These are phyloP conservation scores for Globisporangium spiculum DNA, from an alignment of 352 stramenopile species.

Conservation along the genomic window DNA sequence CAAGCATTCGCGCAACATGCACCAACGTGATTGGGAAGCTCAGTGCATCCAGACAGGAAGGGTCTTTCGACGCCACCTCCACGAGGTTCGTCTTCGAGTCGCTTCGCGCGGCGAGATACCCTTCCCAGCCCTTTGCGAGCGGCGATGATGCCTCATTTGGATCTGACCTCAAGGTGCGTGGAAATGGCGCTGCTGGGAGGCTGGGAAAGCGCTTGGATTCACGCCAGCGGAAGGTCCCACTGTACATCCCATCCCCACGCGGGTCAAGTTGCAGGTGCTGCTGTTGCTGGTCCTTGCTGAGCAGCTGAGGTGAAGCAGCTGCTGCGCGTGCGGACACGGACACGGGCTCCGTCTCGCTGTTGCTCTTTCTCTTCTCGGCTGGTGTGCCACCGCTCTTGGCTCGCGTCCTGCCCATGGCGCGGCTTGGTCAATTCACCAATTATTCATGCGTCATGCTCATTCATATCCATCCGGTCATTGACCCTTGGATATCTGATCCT, in stretches of 20 bases:
- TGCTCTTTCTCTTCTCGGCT: neutral
- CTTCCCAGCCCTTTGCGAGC: conserved; percentile 39
- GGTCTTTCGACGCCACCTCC: conserved; percentile 35
- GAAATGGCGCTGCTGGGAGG: conserved; percentile 21
- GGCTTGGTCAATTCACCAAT: neutral
- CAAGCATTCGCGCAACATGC: conserved; percentile 34
- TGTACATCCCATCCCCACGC: conserved; percentile 77
- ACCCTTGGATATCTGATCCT: neutral
- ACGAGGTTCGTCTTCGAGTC: conserved; percentile 28
- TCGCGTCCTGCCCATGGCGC: neutral
- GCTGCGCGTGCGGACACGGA: neutral
- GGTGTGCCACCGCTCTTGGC: neutral
- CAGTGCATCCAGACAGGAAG: conserved; percentile 74
- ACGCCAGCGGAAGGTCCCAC: conserved; percentile 75
- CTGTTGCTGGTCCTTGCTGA: neutral
- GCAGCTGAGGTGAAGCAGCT: neutral
- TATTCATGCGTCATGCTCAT: neutral
- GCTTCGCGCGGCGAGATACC: conserved; percentile 39
- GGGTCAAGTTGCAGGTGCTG: conserved; percentile 54
- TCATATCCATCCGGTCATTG: neutral
- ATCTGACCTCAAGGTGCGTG: neutral
- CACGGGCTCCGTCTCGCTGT: neutral
- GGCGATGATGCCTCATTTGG: neutral
- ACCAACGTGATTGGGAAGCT: conserved; percentile 72
- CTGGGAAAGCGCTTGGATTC: conserved; percentile 55